These are phyloP conservation scores for Diaporthe destruens DNA, from an alignment of 2,329 filamentous ascomycete species.

Conservation along the genomic window DNA sequence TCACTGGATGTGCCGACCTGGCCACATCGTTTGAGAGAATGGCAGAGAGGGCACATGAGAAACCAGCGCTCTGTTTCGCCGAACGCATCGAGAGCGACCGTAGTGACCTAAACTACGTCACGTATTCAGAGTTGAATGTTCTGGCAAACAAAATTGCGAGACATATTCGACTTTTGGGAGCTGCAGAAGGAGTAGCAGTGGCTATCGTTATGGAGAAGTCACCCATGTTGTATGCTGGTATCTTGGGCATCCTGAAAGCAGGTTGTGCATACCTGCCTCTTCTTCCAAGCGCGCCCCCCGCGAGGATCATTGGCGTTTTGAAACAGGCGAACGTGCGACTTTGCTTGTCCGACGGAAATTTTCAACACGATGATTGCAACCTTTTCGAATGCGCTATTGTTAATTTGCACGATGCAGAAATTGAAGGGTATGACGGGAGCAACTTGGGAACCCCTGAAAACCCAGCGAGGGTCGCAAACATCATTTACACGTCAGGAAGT, in stretches of 20 bases:
- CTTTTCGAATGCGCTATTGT: conserved; percentile 47
- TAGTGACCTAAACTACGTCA: conserved; percentile 59
- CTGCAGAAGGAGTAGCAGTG: conserved; percentile 69
- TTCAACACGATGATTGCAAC: conserved; percentile 41
- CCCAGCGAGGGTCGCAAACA: conserved; percentile 73
- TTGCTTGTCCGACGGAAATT: conserved; percentile 57
- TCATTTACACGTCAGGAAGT: conserved; percentile 86
- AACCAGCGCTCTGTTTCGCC: conserved; percentile 75
- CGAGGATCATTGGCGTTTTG: conserved; percentile 73
- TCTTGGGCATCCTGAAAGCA: conserved; percentile 80
- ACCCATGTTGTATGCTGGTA: conserved; percentile 76
- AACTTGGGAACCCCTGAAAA: conserved; percentile 57
- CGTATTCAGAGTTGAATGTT: conserved; percentile 74
- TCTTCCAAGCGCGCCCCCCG: conserved; percentile 75
- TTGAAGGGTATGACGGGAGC: conserved; percentile 49
- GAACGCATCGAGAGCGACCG: conserved; percentile 56
- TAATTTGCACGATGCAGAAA: conserved; percentile 49
- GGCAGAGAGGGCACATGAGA: conserved; percentile 61
- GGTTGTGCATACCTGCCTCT: conserved; percentile 86
- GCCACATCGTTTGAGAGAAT: conserved; percentile 66
- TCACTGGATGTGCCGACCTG: conserved; percentile 58
- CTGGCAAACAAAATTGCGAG: conserved; percentile 74
- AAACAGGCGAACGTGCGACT: conserved; percentile 65
- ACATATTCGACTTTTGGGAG: conserved; percentile 61
- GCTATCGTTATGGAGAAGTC: conserved; percentile 85